phyloP scores from a whole-genome alignment of 2,329 filamentous ascomycete genomes.

The Ophiostoma novo-ulmi region DNA sequence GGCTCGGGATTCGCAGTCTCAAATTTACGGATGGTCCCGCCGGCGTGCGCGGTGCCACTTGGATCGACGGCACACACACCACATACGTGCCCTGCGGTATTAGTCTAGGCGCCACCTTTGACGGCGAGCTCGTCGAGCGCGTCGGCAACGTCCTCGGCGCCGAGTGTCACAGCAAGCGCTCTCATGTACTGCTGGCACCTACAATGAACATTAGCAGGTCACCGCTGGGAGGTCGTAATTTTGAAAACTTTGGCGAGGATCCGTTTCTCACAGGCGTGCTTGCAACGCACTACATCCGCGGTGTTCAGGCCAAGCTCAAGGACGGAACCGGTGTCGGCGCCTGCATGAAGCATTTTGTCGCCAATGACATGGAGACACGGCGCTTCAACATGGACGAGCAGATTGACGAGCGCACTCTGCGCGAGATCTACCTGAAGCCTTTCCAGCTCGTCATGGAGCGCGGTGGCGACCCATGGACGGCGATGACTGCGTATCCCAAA shows the following conservation, averaged over 20 bases:
- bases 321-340: slow-evolving; percentile 16
- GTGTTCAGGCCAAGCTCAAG: slow-evolving; percentile 17
- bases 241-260: slow-evolving; percentile 59
- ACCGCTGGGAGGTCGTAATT: slow-evolving; percentile 58
- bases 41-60: slow-evolving; percentile 62
- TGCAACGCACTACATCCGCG: slow-evolving; percentile 20
- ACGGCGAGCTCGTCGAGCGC: slow-evolving; percentile 18
- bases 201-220: slow-evolving; percentile 53
- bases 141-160: slow-evolving; percentile 43
- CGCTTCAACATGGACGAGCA: slow-evolving; percentile 60
- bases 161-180: slow-evolving; percentile 54
- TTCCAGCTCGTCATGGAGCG: slow-evolving; percentile 61
- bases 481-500: slow-evolving; percentile 65
- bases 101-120: slow-evolving; percentile 57
- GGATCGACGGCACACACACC: slow-evolving; percentile 64
- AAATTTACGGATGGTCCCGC: slow-evolving; percentile 67
- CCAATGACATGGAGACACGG: slow-evolving; percentile 68
- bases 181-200: slow-evolving; percentile 54
- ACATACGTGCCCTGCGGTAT: slow-evolving; percentile 77
- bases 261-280: slow-evolving; percentile 33
- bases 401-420: slow-evolving; percentile 58
- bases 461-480: slow-evolving; percentile 62
- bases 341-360: slow-evolving; percentile 50
- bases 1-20: slow-evolving; percentile 25
- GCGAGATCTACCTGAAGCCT: slow-evolving; percentile 66